These are phyloP conservation scores for Chimonanthus praecox DNA, from an alignment of 164 flowering plant genomes.

Conservation along the genomic window DNA sequence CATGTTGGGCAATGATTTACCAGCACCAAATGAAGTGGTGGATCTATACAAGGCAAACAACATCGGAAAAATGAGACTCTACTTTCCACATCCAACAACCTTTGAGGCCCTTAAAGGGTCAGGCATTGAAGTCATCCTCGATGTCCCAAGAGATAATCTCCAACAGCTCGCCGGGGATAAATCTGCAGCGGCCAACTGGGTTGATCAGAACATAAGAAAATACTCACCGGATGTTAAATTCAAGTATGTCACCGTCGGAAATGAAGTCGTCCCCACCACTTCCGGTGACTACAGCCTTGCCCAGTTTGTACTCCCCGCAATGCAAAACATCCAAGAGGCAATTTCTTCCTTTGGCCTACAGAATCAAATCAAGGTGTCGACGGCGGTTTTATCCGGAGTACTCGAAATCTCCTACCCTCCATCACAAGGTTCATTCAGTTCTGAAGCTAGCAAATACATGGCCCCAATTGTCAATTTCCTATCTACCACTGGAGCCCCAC, in stretches of 20 bases:
- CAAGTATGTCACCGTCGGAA: conserved; percentile 13
- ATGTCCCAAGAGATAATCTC: neutral
- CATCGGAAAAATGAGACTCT: too few species aligned
- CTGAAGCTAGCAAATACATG: neutral
- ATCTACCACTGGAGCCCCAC: neutral
- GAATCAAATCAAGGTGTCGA: conserved; percentile 11
- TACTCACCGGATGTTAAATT: conserved; percentile 7
- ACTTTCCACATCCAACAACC: too few species aligned
- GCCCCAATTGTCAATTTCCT: neutral
- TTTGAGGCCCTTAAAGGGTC: neutral
- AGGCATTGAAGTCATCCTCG: neutral
- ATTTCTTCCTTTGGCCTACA: conserved; percentile 11
- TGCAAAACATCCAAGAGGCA: conserved; percentile 7
- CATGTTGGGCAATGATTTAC: too few species aligned
- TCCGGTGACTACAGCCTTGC: neutral
- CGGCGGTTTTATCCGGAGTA: conserved; percentile 1
- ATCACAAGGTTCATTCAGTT: neutral
- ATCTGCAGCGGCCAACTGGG: neutral
- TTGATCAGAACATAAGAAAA: neutral
- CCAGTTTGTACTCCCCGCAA: conserved; percentile 4
- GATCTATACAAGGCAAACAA: too few species aligned
- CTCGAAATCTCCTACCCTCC: conserved; percentile 11
- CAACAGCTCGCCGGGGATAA: neutral
- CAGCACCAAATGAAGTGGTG: too few species aligned
- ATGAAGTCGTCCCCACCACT: conserved; percentile 14